Base-by-base conservation (phyloP, 169 alveolate species). In the Cryptosporidium ubiquitum region DNA sequence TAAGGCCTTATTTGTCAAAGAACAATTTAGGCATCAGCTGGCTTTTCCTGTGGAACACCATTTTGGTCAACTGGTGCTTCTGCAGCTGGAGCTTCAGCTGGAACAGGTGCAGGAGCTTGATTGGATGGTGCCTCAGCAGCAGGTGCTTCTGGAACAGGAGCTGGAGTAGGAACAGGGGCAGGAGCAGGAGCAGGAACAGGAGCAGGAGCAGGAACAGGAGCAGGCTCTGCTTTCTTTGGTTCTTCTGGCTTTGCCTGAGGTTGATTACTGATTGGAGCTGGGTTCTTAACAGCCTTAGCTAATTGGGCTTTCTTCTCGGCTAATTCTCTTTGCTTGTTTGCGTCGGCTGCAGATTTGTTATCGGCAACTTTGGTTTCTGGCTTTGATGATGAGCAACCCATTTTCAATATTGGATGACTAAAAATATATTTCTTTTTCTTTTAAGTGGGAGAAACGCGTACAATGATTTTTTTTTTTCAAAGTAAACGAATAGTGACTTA, bases 381-480 rank as follows among this genome's bases (percentile, higher is more conserved):
- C 75, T 79, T 79, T 16, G 89, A 79, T 29, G 89, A 79, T 40
- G 79, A n/a, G 51, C 89, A 79, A 79, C 89, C 89, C 89, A 79
- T 79, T 49, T 61, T 79, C n/a, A 14, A 37, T 64, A 31, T 64
- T 37, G 4, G 52, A 64, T 64, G 9, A 64, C 49, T 37, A 64
- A 64, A 64, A 64, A 64, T 31, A n/a, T 4, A n/a, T n/a, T n/a
- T n/a, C n/a, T 12, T 35, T 10, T 52, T 26, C 18, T 55, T 55
- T n/a, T 10, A 33, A 64, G 23, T 64, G 71, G 33, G 14, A 33
- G 9, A 20, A 64, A 33, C 47, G 47, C 29, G 9, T 60, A 64
- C 7, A 55, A 26, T 23, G 29, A 64, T 64, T 64, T 29, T 35
- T n/a, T 23, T 64, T 64, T 29, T 35, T n/a, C 47, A 64, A 64